Conservation (phyloP, 129 eudicot species). For the Lonicera japonica region DNA sequence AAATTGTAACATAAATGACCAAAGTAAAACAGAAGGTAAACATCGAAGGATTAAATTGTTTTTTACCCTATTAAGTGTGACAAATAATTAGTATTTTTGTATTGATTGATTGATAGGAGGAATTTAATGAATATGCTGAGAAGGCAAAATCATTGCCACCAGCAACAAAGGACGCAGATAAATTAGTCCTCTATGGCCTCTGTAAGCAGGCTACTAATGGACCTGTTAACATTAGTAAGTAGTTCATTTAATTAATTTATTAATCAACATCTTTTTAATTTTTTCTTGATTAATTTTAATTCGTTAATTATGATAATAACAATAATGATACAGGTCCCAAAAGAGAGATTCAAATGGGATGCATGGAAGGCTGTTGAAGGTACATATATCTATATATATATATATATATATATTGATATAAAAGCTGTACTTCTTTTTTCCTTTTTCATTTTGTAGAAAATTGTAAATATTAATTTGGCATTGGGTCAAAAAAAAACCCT, state of each 20-base stretch:
- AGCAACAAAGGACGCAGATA: slow-evolving; percentile 34
- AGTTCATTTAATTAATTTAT: background rate
- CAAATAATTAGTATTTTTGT: no score
- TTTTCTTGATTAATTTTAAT: background rate
- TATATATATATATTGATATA: no score
- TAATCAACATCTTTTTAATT: background rate
- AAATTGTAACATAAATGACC: no score
- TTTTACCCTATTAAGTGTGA: no score
- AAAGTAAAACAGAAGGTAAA: no score
- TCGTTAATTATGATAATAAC: background rate
- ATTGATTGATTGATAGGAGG: no score
- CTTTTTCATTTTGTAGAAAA: no score
- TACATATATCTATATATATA: slow-evolving; percentile 13
- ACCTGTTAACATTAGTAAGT: slow-evolving; percentile 45
- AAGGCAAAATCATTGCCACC: slow-evolving; percentile 52
- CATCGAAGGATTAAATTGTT: no score
- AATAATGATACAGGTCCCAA: slow-evolving; percentile 33
- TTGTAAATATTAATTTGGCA: no score
- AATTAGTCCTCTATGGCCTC: slow-evolving; percentile 51
- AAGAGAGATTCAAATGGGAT: slow-evolving; percentile 64
- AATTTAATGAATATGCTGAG: slow-evolving; percentile 59
- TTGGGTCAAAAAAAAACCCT: background rate
- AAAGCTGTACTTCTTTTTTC: background rate
- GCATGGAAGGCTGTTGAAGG: slow-evolving; percentile 67
- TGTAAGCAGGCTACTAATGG: slow-evolving; percentile 64